Conservation (phyloP, 805 yeast species). For the Ogataea neopini region DNA sequence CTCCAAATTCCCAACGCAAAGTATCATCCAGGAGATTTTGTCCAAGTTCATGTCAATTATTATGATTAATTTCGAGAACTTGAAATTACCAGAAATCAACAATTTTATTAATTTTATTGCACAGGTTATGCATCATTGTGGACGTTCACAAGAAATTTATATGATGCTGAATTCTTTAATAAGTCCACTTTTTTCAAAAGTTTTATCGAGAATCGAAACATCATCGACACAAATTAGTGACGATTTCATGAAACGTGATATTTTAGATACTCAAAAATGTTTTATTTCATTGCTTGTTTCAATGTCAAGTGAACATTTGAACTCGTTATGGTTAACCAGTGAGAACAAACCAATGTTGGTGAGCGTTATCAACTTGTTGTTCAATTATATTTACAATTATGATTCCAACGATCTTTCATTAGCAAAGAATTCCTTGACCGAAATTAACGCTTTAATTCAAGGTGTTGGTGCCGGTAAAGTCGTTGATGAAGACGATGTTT, state of each 20-base stretch:
- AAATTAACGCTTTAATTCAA: slow-evolving; percentile 61
- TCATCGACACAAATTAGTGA: slow-evolving; percentile 27
- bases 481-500: slow-evolving; percentile 57
- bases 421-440: slow-evolving; percentile 68
- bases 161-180: slow-evolving; percentile 71
- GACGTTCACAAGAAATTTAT: slow-evolving; percentile 65
- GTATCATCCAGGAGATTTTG: slow-evolving; percentile 45
- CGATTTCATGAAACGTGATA: slow-evolving; percentile 51
- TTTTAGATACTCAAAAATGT: slow-evolving; percentile 64
- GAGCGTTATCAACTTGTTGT: slow-evolving; percentile 57
- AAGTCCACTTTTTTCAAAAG: slow-evolving; percentile 70
- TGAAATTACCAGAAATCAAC: slow-evolving; percentile 63
- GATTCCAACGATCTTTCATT: slow-evolving; percentile 60
- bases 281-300: slow-evolving; percentile 69
- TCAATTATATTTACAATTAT: slow-evolving; percentile 59
- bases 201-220: slow-evolving; percentile 43
- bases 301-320: slow-evolving; percentile 72
- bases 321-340: slow-evolving; percentile 67
- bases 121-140: slow-evolving; percentile 80
- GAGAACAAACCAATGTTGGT: slow-evolving; percentile 64
- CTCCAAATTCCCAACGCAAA: slow-evolving; percentile 42
- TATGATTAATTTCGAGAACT: slow-evolving; percentile 55
- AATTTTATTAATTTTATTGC: slow-evolving; percentile 87
- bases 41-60: slow-evolving; percentile 72
- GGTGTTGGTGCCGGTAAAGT: slow-evolving; percentile 71